Conservation (phyloP, 1,284 basidiomycete species). For the Trichosporon coremiiforme region DNA sequence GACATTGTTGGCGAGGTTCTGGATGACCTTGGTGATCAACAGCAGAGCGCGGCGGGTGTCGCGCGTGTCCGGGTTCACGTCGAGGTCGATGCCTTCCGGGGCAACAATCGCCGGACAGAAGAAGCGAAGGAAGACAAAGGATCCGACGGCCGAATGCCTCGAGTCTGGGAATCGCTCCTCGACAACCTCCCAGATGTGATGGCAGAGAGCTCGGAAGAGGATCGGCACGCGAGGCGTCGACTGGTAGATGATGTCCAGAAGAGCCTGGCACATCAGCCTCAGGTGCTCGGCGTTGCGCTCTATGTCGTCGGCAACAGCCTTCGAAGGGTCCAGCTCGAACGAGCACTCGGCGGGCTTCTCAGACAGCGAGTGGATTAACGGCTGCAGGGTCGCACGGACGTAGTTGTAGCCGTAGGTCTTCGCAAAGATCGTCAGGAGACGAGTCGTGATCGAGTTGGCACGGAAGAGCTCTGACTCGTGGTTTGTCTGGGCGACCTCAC, state of each 20-base stretch:
- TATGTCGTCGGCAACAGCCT: slow-evolving; percentile 64
- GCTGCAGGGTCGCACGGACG: slow-evolving; percentile 72
- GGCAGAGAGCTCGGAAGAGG: slow-evolving; percentile 83
- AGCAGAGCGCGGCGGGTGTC: slow-evolving; percentile 74
- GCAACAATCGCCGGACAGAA: slow-evolving; percentile 76
- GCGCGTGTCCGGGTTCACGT: slow-evolving; percentile 66
- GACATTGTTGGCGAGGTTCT: slow-evolving; percentile 90
- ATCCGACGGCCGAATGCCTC: slow-evolving; percentile 81
- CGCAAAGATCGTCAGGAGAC: slow-evolving; percentile 81
- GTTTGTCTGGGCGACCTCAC: slow-evolving; percentile 74
- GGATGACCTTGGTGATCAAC: slow-evolving; percentile 85
- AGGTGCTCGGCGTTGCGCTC: slow-evolving; percentile 72
- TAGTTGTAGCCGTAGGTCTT: slow-evolving; percentile 86
- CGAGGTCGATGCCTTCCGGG: slow-evolving; percentile 80
- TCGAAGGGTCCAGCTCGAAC: slow-evolving; percentile 76
- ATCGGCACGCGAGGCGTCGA: slow-evolving; percentile 73
- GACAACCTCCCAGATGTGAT: slow-evolving; percentile 78
- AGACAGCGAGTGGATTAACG: slow-evolving; percentile 72
- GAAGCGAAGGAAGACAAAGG: slow-evolving; percentile 84
- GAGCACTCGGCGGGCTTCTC: slow-evolving; percentile 71
- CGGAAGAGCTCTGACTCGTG: slow-evolving; percentile 79
- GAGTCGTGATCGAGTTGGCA: slow-evolving; percentile 79
- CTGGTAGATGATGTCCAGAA: slow-evolving; percentile 72
- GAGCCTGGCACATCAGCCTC: slow-evolving; percentile 71
- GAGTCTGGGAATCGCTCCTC: slow-evolving; percentile 78